Base-by-base conservation (phyloP, 352 stramenopile species). In the Globisporangium abappressorium region DNA sequence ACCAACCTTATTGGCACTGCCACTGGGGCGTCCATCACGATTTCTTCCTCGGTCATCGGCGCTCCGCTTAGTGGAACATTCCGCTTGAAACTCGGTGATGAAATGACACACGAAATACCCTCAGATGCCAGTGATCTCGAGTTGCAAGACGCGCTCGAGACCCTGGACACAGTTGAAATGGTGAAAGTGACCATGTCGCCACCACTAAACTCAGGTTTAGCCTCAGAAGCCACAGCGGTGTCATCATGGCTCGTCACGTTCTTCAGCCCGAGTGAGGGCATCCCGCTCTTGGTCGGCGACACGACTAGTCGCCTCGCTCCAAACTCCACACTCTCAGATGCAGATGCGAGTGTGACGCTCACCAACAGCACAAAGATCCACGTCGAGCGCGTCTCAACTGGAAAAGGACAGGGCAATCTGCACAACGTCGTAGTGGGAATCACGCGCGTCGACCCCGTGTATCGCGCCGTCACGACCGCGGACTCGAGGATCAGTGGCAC, bases 201-300 rank as follows among this genome's bases (percentile, higher is more conserved):
- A 12, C 12, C 38, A 46, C 38, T 46, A 46, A 30, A 9, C 22
- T 24, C 36, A 6, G n/a, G 38, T 46, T 46, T 46, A 46, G 38
- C 12, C 38, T 46, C 38, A 14, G 38, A 46, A 46, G 7, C 38
- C 38, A 46, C 12, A 46, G 12, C 3, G 38, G 38, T 46, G 18
- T 46, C 55, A 5, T 61, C 65, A 9, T 87, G 75, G 74, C 56
- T 81, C 1, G 65, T 87, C 58, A 79, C 77, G 60, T 87, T 84
- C 61, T 70, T 83, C 38, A 72, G 70, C n/a, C 72, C 75, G 2
- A 57, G 60, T 0, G 62, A 70, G 5, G 70, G 69, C 3, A 9
- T 82, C 3, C 79, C 76, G 11, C 61, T 81, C 15, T 57, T 83
- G 0, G 26, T 34, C 8, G 68, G 57, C 22, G 69, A 71, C 34